Evolutionary conservation across 257 asterid genomes (phyloP).

Genomic region (Plectranthus barbatus): DNA sequence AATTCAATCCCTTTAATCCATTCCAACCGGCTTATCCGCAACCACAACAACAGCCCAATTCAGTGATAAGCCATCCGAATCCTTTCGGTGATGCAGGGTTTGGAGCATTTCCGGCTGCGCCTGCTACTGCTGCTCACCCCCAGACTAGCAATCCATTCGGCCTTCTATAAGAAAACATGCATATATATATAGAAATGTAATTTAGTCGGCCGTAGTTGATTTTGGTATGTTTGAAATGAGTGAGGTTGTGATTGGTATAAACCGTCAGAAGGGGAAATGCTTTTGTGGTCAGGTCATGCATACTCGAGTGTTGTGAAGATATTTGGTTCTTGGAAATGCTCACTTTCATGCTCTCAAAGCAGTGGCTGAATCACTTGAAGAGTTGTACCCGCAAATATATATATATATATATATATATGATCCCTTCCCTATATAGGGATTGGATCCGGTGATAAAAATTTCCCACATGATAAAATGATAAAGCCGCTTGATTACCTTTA

Average conservation of each 20-base stretch:
- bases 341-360: too few relatives aligned
- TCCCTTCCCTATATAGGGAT: too few relatives aligned
- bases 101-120: constrained; percentile 47
- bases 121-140: constrained; percentile 32
- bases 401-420: too few relatives aligned
- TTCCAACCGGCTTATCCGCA: constrained; percentile 59
- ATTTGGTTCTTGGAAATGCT: constrained; percentile 12
- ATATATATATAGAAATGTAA: constrained; percentile 25
- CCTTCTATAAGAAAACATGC: constrained; percentile 32
- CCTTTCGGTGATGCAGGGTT: constrained; percentile 75
- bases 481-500: too few relatives aligned
- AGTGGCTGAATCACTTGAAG: too few relatives aligned
- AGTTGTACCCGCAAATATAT: too few relatives aligned
- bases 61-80: constrained; percentile 45
- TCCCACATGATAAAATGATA: too few relatives aligned
- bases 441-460: too few relatives aligned
- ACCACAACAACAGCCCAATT: constrained; percentile 44
- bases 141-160: constrained; percentile 73
- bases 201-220: constrained; percentile 34
- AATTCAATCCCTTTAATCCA: constrained; percentile 68
- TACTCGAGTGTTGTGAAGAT: constrained; percentile 34
- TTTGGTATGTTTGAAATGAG: constrained; percentile 29
- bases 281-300: constrained; percentile 15
- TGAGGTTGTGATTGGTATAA: constrained; percentile 10
- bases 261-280: constrained; percentile 2